These are phyloP conservation scores for Onygenales sp. DNA, from an alignment of 2,329 filamentous ascomycete species.

Conservation along the genomic window DNA sequence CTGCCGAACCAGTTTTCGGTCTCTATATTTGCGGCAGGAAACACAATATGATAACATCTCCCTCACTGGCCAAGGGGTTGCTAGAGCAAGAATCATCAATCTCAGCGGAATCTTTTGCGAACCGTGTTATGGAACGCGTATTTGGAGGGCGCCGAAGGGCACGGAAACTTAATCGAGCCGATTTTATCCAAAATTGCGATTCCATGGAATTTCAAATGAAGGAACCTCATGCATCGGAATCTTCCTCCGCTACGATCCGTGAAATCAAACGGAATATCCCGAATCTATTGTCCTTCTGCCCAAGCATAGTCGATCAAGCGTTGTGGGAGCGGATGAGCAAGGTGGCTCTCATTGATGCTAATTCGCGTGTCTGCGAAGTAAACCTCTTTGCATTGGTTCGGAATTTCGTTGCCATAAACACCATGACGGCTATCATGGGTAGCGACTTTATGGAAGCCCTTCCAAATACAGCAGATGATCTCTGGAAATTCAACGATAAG, in stretches of 20 bases:
- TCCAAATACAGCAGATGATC: conserved; percentile 43
- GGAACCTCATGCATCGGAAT: conserved; percentile 37
- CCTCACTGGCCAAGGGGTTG: conserved; percentile 36
- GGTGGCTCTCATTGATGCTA: conserved; percentile 30
- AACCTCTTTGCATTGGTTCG: conserved; percentile 44
- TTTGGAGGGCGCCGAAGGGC: conserved; percentile 34
- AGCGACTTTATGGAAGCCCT: conserved; percentile 43
- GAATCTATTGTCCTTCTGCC: conserved; percentile 50
- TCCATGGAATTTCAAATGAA: conserved; percentile 29
- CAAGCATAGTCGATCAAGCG: conserved; percentile 52
- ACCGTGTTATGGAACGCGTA: conserved; percentile 30
- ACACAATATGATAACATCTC: conserved; percentile 42
- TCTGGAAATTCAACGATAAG: conserved; percentile 46
- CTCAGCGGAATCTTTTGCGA: conserved; percentile 21
- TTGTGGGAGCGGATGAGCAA: conserved; percentile 51
- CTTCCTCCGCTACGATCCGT: conserved; percentile 28
- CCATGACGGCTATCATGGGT: conserved; percentile 43
- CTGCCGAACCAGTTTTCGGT: conserved; percentile 35
- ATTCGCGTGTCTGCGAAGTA: conserved; percentile 40
- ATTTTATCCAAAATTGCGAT: conserved; percentile 30
- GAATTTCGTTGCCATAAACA: conserved; percentile 46
- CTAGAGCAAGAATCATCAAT: conserved; percentile 22
- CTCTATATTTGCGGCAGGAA: conserved; percentile 41
- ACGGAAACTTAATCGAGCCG: conserved; percentile 23
- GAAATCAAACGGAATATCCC: conserved; percentile 39